Evolutionary conservation across 2,329 filamentous ascomycete species (phyloP), one percentile per base, ranked within the genome.

Genomic region (Gaeumannomyces sp.): DNA sequence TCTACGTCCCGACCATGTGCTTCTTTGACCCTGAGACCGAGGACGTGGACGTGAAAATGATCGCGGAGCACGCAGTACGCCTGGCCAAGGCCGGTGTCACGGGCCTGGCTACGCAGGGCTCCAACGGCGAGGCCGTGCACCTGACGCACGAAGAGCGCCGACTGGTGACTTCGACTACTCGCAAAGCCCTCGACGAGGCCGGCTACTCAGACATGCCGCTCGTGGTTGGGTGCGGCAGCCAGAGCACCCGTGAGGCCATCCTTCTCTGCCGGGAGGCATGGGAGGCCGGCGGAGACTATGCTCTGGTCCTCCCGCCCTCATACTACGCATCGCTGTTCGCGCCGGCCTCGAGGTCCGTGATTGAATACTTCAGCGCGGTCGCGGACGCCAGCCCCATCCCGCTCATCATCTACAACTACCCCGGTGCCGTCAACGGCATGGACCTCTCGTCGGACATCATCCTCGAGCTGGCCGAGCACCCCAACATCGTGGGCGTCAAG

Each of bases 71-170:
- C 73, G 87, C 89, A 50, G 83, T 90, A 63, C 85, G 87, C 70
- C 85, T 94, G n/a, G 90, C 89, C 60, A 81, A 87, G 71, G 85
- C 89, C 29, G 91, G 91, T 68, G 85, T 93, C 57, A 84, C 88
- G 16, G 90, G 90, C 27, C 81, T 94, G 61, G 89, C 90, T 60
- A 91, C 89, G 11, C 90, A 93, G 74, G 91, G 91, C 60, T 92
- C 89, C 72, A 94, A 94, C 72, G 91, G 91, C 71, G 91, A 95
- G 78, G 90, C 91, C 8, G 90, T 92, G 16, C 90, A 93, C 72
- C 82, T 94, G 45, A 86, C 87, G 60, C 88, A 89, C 70, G 79
- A 83, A 28, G 91, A 94, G 77, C 85, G 90, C 66, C 83, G 84
- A 60, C 78, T 85, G 63, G 85, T 94, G 70, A 93, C 89, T 7